Base-by-base conservation (phyloP, 257 asterid species). In the Avicennia marina region DNA sequence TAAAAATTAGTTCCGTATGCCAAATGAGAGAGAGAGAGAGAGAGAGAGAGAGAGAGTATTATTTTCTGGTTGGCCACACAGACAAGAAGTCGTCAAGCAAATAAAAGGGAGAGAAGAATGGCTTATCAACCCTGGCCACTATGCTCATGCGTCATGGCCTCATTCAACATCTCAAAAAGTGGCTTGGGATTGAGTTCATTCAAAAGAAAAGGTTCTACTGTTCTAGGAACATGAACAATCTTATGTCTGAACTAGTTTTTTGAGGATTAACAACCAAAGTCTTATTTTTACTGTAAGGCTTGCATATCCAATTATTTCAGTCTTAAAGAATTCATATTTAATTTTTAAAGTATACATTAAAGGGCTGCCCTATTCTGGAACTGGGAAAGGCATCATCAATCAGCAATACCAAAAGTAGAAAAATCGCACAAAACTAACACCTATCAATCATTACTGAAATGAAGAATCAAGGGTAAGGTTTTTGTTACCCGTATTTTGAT, bases 351-450 rank as follows among this genome's bases (percentile, higher is more conserved):
- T 9, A n/a, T 5, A 6, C 19, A 12, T 9, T 7, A 21, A 20
- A 21, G 31, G 20, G 9, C 27, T 49, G 60, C 29, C 19, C 56
- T 29, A 16, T 4, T 58, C 1, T 18, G 44, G 50, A 50, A 20
- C 15, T 11, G 29, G 29, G 20, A 33, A 52, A 43, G n/a, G 27
- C 44, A 31, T 43, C 13, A 25, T 27, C 20, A 41, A 49, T 49
- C 53, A 27, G 39, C 46, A 57, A 56, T 17, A 1, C 18, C 45
- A 27, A 11, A 36, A 18, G 25, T 12, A 69, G 17, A 63, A 39
- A 22, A 48, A 20, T n/a, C n/a, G n/a, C n/a, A 54, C 21, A 19
- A 18, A 19, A 25, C 24, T 11, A 21, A 21, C 17, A 55, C 25
- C 1, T 6, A 44, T 32, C n/a, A 17, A 20, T 25, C 17, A 16